phyloP scores from a whole-genome alignment of 1,284 basidiomycete genomes.

The Ustanciosporium gigantosporum region DNA sequence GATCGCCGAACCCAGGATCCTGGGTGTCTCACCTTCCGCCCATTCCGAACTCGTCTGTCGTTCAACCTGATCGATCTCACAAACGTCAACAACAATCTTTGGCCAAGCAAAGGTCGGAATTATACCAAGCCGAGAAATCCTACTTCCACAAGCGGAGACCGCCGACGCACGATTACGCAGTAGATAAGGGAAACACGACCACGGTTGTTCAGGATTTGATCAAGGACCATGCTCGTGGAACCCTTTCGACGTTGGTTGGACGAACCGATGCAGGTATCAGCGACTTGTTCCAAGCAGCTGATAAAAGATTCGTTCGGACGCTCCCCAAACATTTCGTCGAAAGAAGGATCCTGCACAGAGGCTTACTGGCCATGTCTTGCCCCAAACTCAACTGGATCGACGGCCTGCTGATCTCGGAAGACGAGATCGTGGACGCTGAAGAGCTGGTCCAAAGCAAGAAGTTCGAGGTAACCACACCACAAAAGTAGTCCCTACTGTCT shows the following conservation, averaged over 20 bases:
- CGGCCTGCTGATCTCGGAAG: slow-evolving; percentile 45
- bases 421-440: slow-evolving; percentile 48
- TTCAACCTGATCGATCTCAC: slow-evolving; percentile 43
- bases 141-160: slow-evolving; percentile 54
- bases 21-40: slow-evolving; percentile 37
- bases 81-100: slow-evolving; percentile 7
- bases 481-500: too few relatives aligned
- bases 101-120: slow-evolving; percentile 14
- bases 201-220: slow-evolving; percentile 15
- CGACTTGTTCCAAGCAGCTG: slow-evolving; percentile 39
- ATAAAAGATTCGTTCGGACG: slow-evolving; percentile 48
- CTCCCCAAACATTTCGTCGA: slow-evolving; percentile 38
- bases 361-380: slow-evolving; percentile 56
- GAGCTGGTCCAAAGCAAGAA: slow-evolving; percentile 25
- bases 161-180: slow-evolving; percentile 16
- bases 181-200: slow-evolving; percentile 18
- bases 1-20: not conserved
- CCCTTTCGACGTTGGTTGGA: slow-evolving; percentile 1
- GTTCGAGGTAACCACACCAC: slow-evolving; percentile 20
- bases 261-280: slow-evolving; percentile 20
- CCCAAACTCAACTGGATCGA: slow-evolving; percentile 53
- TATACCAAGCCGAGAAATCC: slow-evolving; percentile 47
- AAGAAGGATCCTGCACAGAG: slow-evolving; percentile 50
- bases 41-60: slow-evolving; percentile 48
- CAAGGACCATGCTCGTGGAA: not conserved